Evolutionary conservation across 2,329 filamentous ascomycete species (phyloP).

Genomic region (Paecilomyces niveus): DNA sequence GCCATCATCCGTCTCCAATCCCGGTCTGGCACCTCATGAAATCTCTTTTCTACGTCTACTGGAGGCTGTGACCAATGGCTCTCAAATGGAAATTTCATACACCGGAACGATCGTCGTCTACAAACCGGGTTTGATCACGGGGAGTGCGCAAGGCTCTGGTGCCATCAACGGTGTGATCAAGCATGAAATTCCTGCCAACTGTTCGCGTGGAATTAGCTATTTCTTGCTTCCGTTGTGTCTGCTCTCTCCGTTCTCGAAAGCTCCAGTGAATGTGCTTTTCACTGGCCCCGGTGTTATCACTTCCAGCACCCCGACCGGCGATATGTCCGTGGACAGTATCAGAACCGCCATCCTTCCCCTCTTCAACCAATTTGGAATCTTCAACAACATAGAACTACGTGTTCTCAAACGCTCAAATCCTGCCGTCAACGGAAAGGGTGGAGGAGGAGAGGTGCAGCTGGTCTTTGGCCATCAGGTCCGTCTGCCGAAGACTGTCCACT

Average conservation of each 20-base stretch:
- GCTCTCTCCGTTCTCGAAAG: slow-evolving; percentile 87
- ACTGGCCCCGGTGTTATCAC: slow-evolving; percentile 90
- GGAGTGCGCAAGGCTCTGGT: slow-evolving; percentile 68
- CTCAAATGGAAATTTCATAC: slow-evolving; percentile 89
- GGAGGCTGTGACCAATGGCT: slow-evolving; percentile 91
- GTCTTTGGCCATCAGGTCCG: slow-evolving; percentile 90
- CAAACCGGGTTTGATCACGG: slow-evolving; percentile 85
- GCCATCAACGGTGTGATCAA: slow-evolving; percentile 68
- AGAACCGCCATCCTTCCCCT: slow-evolving; percentile 86
- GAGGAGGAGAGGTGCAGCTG: slow-evolving; percentile 87
- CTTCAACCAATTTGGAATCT: slow-evolving; percentile 85
- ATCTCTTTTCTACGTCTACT: slow-evolving; percentile 92
- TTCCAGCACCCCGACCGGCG: slow-evolving; percentile 70
- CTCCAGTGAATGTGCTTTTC: slow-evolving; percentile 83
- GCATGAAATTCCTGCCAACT: slow-evolving; percentile 71
- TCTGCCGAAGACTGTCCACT: slow-evolving; percentile 86
- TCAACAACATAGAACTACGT: slow-evolving; percentile 74
- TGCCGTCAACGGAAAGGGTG: slow-evolving; percentile 66
- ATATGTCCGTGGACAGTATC: slow-evolving; percentile 88
- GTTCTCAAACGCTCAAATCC: slow-evolving; percentile 74
- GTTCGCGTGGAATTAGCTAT: slow-evolving; percentile 78
- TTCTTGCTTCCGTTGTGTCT: slow-evolving; percentile 85
- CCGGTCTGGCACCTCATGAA: slow-evolving; percentile 86
- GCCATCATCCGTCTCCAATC: slow-evolving; percentile 73
- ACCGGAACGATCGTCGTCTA: slow-evolving; percentile 91